Conservation (phyloP, 2,329 filamentous ascomycete genomes). For the Immersiporthe knoxdaviesiana region DNA sequence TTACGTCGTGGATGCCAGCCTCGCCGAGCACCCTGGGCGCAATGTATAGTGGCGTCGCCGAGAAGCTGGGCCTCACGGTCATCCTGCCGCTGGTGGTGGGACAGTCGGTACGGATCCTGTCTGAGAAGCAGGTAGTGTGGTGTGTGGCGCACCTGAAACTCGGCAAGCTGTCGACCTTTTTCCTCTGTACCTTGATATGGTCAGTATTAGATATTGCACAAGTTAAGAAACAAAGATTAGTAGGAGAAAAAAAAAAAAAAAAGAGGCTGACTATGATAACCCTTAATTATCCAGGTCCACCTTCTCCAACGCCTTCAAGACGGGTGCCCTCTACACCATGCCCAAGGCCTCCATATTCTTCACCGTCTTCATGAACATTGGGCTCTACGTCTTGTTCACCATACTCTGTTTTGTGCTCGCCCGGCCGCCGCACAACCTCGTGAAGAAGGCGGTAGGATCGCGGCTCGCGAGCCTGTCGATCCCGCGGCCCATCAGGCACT, state of each 20-base stretch:
- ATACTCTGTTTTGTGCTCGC: conserved; percentile 60
- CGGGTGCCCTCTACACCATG: conserved; percentile 61
- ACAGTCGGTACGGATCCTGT: conserved; percentile 59
- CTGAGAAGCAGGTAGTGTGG: conserved; percentile 55
- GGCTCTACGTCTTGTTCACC: conserved; percentile 65
- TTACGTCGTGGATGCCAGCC: conserved; percentile 56
- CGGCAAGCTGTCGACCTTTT: conserved; percentile 52
- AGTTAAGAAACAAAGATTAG: too few species aligned
- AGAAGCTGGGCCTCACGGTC: conserved; percentile 69
- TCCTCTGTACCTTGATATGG: conserved; percentile 54
- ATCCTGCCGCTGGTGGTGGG: conserved; percentile 66
- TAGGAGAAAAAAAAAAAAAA: too few species aligned
- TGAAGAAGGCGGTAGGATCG: conserved; percentile 38
- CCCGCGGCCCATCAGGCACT: conserved; percentile 37
- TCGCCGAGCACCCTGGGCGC: conserved; percentile 55
- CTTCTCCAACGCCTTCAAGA: conserved; percentile 68
- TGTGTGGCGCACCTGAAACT: conserved; percentile 58
- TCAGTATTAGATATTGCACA: conserved; percentile 34
- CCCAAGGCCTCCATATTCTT: conserved; percentile 66
- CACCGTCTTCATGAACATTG: conserved; percentile 69
- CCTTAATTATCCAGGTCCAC: conserved; percentile 56
- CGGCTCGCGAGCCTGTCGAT: conserved; percentile 39
- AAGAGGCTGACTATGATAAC: background rate
- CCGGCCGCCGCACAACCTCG: conserved; percentile 44
- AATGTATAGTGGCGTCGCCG: conserved; percentile 70